Conservation (phyloP, 306 rosid species). For the Ammopiptanthus mongolicus region DNA sequence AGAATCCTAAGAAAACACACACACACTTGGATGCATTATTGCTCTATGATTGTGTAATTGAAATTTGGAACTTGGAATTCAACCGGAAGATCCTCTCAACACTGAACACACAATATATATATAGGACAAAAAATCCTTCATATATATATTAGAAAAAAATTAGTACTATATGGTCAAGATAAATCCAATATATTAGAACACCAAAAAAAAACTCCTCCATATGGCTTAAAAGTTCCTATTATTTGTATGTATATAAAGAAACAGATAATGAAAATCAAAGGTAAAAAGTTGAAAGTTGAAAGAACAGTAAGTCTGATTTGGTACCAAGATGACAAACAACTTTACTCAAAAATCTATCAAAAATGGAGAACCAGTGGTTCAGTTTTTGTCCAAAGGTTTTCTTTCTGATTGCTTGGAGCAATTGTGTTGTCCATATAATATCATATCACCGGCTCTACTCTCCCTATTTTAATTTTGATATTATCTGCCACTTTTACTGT, state of each 20-base stretch:
- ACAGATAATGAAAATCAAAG: not conserved
- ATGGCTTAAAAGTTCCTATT: not conserved
- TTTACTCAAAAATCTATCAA: slow-evolving; percentile 22
- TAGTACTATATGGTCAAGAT: not conserved
- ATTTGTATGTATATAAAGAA: not conserved
- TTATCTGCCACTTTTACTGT: not conserved
- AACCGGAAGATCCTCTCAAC: not conserved
- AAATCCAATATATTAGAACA: not conserved
- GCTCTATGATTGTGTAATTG: slow-evolving; percentile 26
- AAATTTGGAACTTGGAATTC: not conserved
- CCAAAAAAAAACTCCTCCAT: not conserved
- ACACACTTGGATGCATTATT: slow-evolving; percentile 12
- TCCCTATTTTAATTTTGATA: not conserved
- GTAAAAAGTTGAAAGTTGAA: slow-evolving; percentile 7
- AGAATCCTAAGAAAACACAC: not conserved
- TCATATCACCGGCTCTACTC: not conserved
- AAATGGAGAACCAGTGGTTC: slow-evolving; percentile 21
- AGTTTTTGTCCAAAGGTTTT: slow-evolving; percentile 26
- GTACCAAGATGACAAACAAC: slow-evolving; percentile 37
- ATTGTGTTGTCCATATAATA: not conserved
- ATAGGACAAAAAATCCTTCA: slow-evolving; percentile 21
- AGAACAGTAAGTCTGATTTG: slow-evolving; percentile 9
- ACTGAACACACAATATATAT: slow-evolving; percentile 19
- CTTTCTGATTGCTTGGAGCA: slow-evolving; percentile 17
- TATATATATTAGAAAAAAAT: not conserved